These are phyloP conservation scores for Penicillium bovifimosum DNA, from an alignment of 495 filamentous ascomycete species.

Conservation along the genomic window DNA sequence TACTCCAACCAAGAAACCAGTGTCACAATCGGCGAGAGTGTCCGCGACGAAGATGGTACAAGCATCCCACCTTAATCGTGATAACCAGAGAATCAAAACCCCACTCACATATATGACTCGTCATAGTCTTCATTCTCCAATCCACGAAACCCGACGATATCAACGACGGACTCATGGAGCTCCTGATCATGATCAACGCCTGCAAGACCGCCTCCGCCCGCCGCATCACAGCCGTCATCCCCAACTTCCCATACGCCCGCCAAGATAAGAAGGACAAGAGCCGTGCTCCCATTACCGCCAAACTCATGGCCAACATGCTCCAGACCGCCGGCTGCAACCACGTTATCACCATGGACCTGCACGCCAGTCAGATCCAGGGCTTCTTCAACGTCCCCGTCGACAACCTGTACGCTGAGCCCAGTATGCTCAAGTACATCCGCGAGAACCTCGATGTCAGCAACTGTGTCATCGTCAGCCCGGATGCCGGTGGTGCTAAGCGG, in stretches of 20 bases:
- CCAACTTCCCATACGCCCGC: constrained; percentile 97
- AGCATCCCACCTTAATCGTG: constrained; percentile 9
- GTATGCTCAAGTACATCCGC: constrained; percentile 82
- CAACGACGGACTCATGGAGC: constrained; percentile 98
- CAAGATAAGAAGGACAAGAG: constrained; percentile 99
- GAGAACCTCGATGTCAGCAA: constrained; percentile 79
- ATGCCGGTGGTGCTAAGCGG: constrained; percentile 96
- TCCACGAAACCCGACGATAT: constrained; percentile 94
- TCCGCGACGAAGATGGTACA: constrained; percentile 90
- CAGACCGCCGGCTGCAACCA: constrained; percentile 87
- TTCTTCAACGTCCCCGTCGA: constrained; percentile 99
- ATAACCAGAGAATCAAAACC: constrained; percentile 1
- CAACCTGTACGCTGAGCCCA: constrained; percentile 94
- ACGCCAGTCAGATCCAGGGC: constrained; percentile 62
- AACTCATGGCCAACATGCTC: constrained; percentile 95
- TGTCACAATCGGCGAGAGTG: constrained; percentile 93
- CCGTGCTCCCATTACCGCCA: constrained; percentile 78
- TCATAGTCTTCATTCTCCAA: constrained; percentile 86
- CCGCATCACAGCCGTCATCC: constrained; percentile 86
- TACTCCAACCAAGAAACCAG: constrained; percentile 98
- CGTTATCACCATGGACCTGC: constrained; percentile 82
- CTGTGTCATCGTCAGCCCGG: constrained; percentile 91
- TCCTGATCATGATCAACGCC: constrained; percentile 98
- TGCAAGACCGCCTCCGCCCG: constrained; percentile 95
- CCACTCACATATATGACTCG: constrained; percentile 12